These are phyloP conservation scores for Leptographium flavum DNA, from an alignment of 2,329 filamentous ascomycete species.

Conservation along the genomic window DNA sequence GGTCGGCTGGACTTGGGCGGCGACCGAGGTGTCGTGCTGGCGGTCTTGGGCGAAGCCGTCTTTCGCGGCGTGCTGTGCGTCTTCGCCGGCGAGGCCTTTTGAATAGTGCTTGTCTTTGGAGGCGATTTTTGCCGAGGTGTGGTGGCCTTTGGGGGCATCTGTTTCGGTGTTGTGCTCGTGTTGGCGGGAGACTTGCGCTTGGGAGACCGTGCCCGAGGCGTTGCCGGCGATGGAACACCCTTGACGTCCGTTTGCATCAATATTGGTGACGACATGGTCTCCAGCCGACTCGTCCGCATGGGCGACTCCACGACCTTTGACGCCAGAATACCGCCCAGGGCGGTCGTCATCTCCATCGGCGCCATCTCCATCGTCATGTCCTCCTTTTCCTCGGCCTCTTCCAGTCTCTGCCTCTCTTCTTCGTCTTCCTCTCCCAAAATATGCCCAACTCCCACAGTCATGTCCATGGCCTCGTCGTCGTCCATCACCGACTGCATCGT, in stretches of 20 bases:
- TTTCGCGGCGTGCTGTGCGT: neutral
- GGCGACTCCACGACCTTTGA: constrained; percentile 15
- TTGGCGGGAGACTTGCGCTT: constrained; percentile 7
- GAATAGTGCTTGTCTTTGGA: neutral
- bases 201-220: no score
- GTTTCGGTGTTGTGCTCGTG: neutral
- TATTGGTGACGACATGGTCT: neutral
- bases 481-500: constrained; percentile 15
- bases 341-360: constrained; percentile 53
- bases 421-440: constrained; percentile 12
- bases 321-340: constrained; percentile 49
- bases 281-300: neutral
- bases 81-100: neutral
- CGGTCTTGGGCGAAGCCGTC: constrained; percentile 7
- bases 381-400: constrained; percentile 16
- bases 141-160: neutral
- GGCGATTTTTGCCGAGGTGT: neutral
- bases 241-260: constrained; percentile 30
- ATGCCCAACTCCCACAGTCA: constrained; percentile 27
- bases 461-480: constrained; percentile 42
- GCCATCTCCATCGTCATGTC: constrained; percentile 14
- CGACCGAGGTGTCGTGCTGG: constrained; percentile 17
- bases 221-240: no score
- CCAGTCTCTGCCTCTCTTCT: constrained; percentile 17
- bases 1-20: constrained; percentile 12